Evolutionary conservation across 768 basidiomycete genomes (phyloP).

Genomic region (Amanita thiersii): DNA sequence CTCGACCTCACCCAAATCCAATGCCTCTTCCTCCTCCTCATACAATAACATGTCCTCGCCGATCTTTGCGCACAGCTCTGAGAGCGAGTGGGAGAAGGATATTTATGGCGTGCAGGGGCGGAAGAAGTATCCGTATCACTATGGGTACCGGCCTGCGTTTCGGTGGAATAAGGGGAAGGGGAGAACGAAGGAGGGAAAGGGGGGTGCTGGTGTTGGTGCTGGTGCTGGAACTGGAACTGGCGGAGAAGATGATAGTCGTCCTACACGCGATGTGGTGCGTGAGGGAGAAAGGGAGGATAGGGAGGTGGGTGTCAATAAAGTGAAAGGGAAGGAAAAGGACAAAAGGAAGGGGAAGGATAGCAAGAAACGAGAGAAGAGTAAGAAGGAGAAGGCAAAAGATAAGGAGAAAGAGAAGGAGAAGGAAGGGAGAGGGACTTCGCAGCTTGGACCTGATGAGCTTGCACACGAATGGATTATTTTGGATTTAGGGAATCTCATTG

Average conservation of each 20-base stretch:
- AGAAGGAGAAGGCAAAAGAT: slow-evolving; percentile 15
- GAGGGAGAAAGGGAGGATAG: slow-evolving; percentile 3
- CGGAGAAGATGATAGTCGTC: no score
- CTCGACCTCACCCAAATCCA: neutral
- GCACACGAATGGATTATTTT: slow-evolving; percentile 25
- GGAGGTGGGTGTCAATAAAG: slow-evolving; percentile 4
- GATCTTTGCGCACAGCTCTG: slow-evolving; percentile 27
- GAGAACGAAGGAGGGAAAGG: no score
- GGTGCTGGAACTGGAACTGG: no score
- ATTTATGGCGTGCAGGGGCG: slow-evolving; percentile 3
- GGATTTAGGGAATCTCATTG: slow-evolving; percentile 27
- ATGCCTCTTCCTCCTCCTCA: neutral
- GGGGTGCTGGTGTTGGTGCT: no score
- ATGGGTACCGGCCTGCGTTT: slow-evolving; percentile 17
- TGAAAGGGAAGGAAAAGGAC: slow-evolving; percentile 6
- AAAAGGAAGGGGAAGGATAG: slow-evolving; percentile 8
- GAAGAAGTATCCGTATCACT: slow-evolving; percentile 4
- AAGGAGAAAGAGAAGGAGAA: slow-evolving; percentile 11
- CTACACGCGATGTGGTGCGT: neutral
- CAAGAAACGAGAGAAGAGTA: slow-evolving; percentile 9
- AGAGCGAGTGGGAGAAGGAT: slow-evolving; percentile 14
- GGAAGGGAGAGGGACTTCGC: neutral
- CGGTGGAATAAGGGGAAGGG: slow-evolving; percentile 18
- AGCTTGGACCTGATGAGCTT: neutral
- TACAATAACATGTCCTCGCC: slow-evolving; percentile 27